These are phyloP conservation scores for Penicillium mononematosum DNA, from an alignment of 495 filamentous ascomycete genomes.

Conservation along the genomic window DNA sequence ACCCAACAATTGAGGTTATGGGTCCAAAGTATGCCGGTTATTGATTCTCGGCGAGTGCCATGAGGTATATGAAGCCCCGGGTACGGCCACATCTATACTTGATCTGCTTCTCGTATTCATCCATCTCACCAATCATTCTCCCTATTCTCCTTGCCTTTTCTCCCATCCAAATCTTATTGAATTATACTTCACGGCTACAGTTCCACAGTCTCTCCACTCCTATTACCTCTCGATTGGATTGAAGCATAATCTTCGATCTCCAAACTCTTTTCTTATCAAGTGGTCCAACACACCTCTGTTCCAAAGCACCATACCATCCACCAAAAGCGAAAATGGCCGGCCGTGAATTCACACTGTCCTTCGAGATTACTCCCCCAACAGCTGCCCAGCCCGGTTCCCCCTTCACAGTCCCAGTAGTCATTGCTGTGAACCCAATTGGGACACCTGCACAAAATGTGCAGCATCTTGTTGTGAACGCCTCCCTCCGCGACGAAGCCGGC, in stretches of 20 bases:
- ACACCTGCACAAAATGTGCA: constrained; percentile 27
- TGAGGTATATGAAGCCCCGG: constrained; percentile 28
- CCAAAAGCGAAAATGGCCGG: constrained; percentile 27
- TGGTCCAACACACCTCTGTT: background rate
- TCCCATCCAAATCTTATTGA: constrained; percentile 1
- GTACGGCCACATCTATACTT: constrained; percentile 1
- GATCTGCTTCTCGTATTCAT: constrained; percentile 7
- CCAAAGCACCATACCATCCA: background rate
- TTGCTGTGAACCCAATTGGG: constrained; percentile 37
- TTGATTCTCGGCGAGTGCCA: constrained; percentile 14
- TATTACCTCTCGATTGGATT: constrained; percentile 10
- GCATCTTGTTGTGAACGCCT: constrained; percentile 36
- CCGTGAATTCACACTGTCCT: constrained; percentile 37
- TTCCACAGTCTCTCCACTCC: constrained; percentile 4
- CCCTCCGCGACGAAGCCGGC: constrained; percentile 35
- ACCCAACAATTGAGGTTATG: constrained; percentile 15
- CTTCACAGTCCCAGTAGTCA: constrained; percentile 39
- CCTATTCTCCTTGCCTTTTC: background rate
- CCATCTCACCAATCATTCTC: background rate
- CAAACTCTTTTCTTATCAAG: constrained; percentile 1
- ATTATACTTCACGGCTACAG: constrained; percentile 11
- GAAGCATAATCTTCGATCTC: constrained; percentile 11
- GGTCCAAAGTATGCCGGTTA: constrained; percentile 7
- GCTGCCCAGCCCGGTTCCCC: constrained; percentile 29
- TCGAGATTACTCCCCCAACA: constrained; percentile 36